Evolutionary conservation across 2,329 filamentous ascomycete genomes (phyloP).

Genomic region (Hypoxylon sp.): DNA sequence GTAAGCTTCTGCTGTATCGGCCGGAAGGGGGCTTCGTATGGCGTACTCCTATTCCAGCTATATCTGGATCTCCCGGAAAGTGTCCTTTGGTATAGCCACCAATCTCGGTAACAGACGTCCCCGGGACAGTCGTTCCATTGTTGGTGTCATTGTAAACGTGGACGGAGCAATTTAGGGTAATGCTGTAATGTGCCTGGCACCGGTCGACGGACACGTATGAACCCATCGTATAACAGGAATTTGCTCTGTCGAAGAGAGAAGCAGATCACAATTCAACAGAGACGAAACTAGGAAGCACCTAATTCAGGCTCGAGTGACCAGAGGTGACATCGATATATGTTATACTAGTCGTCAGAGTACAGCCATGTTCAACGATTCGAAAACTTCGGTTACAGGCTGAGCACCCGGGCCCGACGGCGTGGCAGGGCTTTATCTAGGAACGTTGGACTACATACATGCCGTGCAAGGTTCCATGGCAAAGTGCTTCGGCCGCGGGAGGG

Average conservation of each 20-base stretch:
- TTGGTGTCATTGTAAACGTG: conserved; percentile 1
- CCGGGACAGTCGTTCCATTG: not conserved
- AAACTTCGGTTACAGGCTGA: not conserved
- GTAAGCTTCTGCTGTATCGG: conserved; percentile 1
- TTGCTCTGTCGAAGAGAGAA: not conserved
- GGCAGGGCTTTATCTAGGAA: conserved; percentile 12
- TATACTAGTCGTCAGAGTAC: not conserved
- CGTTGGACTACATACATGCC: conserved; percentile 1
- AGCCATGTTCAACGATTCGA: not conserved
- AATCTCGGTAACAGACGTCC: conserved; percentile 21
- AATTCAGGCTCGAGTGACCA: not conserved
- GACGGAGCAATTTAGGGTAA: conserved; percentile 30
- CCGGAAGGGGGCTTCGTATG: not conserved
- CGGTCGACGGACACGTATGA: conserved; percentile 33
- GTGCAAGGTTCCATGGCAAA: conserved; percentile 15
- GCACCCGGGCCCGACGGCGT: not conserved
- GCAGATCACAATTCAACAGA: not conserved
- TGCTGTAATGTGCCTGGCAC: conserved; percentile 31
- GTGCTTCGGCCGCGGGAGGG: too few relatives aligned
- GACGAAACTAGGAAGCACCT: not conserved
- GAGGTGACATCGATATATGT: conserved; percentile 2
- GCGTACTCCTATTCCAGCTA: conserved; percentile 39
- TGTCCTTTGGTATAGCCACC: conserved; percentile 47
- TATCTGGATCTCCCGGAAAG: conserved; percentile 37
- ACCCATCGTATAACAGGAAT: conserved; percentile 28